phyloP scores from a whole-genome alignment of 345 rosid species.

The Carallia pectinifolia region DNA sequence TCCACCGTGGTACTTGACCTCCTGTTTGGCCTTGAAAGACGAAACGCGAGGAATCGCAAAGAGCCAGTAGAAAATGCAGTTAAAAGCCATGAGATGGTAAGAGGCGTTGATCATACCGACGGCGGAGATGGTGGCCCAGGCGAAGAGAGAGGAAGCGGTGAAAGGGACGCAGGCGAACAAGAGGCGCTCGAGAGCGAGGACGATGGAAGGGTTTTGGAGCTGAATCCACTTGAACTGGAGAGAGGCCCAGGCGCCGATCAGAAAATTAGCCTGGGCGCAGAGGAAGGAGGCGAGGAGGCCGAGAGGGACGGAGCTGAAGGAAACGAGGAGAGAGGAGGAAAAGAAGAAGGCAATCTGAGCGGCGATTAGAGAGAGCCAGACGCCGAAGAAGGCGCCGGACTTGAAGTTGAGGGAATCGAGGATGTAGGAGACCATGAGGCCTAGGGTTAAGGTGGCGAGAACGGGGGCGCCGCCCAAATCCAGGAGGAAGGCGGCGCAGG shows the following conservation, averaged over 20 bases:
- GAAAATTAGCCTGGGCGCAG: constrained; percentile 71
- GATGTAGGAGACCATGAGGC: constrained; percentile 90
- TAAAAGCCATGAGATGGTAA: constrained; percentile 71
- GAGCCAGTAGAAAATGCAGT: constrained; percentile 91
- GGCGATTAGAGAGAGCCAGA: constrained; percentile 81
- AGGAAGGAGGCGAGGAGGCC: constrained; percentile 68
- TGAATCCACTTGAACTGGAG: constrained; percentile 99
- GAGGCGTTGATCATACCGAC: constrained; percentile 86
- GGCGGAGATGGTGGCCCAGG: constrained; percentile 95
- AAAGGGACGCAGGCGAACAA: constrained; percentile 84
- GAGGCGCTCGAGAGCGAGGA: constrained; percentile 84
- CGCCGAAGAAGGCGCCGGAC: constrained; percentile 75
- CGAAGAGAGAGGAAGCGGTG: constrained; percentile 70
- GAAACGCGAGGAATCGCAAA: constrained; percentile 80
- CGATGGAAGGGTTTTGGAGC: constrained; percentile 79
- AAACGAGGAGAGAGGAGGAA: constrained; percentile 52
- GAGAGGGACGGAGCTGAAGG: constrained; percentile 65
- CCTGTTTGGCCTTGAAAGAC: constrained; percentile 80
- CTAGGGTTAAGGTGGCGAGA: constrained; percentile 64
- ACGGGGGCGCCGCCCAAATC: constrained; percentile 97
- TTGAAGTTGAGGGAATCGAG: constrained; percentile 83
- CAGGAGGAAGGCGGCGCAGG: constrained; percentile 83
- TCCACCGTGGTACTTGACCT: constrained; percentile 86
- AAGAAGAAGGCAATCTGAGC: constrained; percentile 97
- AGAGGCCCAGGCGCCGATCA: constrained; percentile 89